Conservation (phyloP, 176 grass and related monocot species). For the Typha latifolia region DNA sequence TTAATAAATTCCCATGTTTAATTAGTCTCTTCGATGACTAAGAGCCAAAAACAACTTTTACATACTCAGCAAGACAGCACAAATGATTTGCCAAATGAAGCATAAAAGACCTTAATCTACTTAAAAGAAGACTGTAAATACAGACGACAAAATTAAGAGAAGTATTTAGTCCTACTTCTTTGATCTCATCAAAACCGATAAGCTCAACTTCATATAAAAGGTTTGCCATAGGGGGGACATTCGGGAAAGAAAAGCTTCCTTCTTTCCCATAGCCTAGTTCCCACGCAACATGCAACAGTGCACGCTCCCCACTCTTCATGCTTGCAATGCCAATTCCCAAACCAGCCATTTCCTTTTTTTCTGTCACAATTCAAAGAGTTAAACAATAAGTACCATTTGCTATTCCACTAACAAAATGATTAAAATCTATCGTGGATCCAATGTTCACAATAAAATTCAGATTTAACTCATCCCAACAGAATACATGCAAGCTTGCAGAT, state of each 20-base stretch:
- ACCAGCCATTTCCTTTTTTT: constrained; percentile 67
- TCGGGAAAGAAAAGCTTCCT: constrained; percentile 98
- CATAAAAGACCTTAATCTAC: background rate
- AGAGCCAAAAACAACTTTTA: background rate
- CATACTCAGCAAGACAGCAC: background rate
- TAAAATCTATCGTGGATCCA: background rate
- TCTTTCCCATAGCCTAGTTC: constrained; percentile 87
- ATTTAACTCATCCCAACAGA: too few species aligned
- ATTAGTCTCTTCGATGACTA: constrained; percentile 6
- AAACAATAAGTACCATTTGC: background rate
- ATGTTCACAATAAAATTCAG: too few species aligned
- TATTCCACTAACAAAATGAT: background rate
- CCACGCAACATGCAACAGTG: constrained; percentile 77
- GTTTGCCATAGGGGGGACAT: constrained; percentile 84
- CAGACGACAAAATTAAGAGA: background rate
- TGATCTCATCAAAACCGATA: constrained; percentile 81
- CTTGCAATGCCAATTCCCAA: constrained; percentile 73
- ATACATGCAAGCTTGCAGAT: too few species aligned
- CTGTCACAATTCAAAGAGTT: constrained; percentile 26
- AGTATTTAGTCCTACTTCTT: constrained; percentile 48
- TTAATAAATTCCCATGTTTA: constrained; percentile 7
- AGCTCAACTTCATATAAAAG: constrained; percentile 91
- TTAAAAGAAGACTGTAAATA: background rate
- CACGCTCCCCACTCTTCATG: constrained; percentile 66
- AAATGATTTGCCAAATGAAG: constrained; percentile 9